Percentiles rank a stretch among this genome's conserved stretches.
phyloP scores from a whole-genome alignment of 2,329 filamentous ascomycete species.

The Fusarium vanettenii region DNA sequence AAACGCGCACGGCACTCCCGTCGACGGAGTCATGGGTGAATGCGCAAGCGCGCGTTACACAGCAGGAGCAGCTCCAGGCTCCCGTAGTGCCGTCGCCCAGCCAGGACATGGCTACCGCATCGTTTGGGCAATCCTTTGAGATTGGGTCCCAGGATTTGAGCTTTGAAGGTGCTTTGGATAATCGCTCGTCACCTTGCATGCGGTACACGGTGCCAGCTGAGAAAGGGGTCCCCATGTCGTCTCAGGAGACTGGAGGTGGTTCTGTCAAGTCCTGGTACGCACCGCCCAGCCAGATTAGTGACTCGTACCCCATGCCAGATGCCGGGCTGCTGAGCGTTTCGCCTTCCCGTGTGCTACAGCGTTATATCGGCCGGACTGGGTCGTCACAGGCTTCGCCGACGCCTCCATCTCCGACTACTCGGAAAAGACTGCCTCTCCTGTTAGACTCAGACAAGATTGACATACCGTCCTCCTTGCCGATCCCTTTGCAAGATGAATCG shows the following conservation, averaged over 20 bases:
- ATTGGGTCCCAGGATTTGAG: slow-evolving; percentile 56
- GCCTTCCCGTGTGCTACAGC: slow-evolving; percentile 62
- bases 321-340: slow-evolving; percentile 49
- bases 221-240: slow-evolving; percentile 5
- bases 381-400: slow-evolving; percentile 37
- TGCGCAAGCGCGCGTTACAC: background rate
- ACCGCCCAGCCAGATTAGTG: slow-evolving; percentile 63
- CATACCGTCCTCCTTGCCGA: slow-evolving; percentile 43
- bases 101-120: slow-evolving; percentile 17
- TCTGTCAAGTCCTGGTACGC: slow-evolving; percentile 54
- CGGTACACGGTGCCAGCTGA: background rate
- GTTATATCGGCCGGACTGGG: slow-evolving; percentile 54
- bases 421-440: background rate
- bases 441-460: background rate
- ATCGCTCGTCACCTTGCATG: slow-evolving; percentile 51
- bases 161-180: slow-evolving; percentile 59
- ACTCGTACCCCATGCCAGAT: slow-evolving; percentile 62
- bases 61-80: slow-evolving; percentile 5
- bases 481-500: slow-evolving; percentile 21
- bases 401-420: slow-evolving; percentile 34
- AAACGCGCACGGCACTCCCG: slow-evolving; percentile 20
- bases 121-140: slow-evolving; percentile 39
- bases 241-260: slow-evolving; percentile 10
- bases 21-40: background rate
- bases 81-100: slow-evolving; percentile 15